A percentile compares a stretch with the other conserved stretches of the same genome.
phyloP scores from a whole-genome alignment of 2,329 filamentous ascomycete species.

The Orbilia javanica region DNA sequence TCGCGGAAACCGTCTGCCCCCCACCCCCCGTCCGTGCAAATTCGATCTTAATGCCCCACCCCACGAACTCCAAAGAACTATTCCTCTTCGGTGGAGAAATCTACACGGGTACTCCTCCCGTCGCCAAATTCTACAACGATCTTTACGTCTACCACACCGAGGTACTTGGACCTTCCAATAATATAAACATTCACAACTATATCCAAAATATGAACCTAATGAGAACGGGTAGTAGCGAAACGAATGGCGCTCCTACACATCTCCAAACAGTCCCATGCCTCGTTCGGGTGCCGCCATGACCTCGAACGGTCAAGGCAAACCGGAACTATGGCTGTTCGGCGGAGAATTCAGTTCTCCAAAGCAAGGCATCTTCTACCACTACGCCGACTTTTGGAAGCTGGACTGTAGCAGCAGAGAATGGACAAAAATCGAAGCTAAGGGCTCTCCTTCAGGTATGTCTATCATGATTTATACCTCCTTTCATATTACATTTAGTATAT shows the following conservation, averaged over 20 bases:
- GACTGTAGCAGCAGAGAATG: conserved; percentile 88
- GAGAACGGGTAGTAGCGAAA: conserved; percentile 68
- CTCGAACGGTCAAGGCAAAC: conserved; percentile 82
- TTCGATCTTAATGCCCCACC: conserved; percentile 84
- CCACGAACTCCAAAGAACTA: conserved; percentile 80
- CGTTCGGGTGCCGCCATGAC: conserved; percentile 89
- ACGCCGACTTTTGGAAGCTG: conserved; percentile 97
- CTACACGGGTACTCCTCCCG: conserved; percentile 80
- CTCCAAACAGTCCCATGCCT: conserved; percentile 89
- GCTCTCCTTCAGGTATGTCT: conserved; percentile 59
- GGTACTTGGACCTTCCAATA: conserved; percentile 69
- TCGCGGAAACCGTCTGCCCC: conserved; percentile 81
- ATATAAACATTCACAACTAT: background rate
- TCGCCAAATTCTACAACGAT: conserved; percentile 79
- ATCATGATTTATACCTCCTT: background rate
- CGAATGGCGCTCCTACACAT: conserved; percentile 91
- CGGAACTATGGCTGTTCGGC: conserved; percentile 90
- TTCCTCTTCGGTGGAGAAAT: conserved; percentile 95
- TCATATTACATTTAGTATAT: conserved; percentile 60
- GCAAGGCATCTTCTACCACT: conserved; percentile 98
- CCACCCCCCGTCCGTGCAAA: conserved; percentile 84
- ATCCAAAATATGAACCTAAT: background rate
- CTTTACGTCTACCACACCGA: conserved; percentile 71
- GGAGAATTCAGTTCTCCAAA: conserved; percentile 97
- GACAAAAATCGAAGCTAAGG: conserved; percentile 83